phyloP scores from a whole-genome alignment of 768 basidiomycete genomes.

The Podaxis sp. region DNA sequence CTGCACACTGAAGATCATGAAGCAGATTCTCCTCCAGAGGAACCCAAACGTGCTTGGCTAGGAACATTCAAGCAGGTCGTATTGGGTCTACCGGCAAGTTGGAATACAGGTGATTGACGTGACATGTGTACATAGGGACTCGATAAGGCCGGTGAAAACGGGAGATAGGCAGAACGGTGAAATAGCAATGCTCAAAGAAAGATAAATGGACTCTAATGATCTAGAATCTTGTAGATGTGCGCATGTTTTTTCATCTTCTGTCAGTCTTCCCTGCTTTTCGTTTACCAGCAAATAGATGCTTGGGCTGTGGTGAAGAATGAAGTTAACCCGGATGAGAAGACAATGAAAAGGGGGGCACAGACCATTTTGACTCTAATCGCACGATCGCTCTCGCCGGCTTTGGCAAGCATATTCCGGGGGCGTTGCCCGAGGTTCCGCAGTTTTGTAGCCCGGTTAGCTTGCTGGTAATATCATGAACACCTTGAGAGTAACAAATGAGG shows the following conservation, averaged over 20 bases:
- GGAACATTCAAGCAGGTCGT: no score
- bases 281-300: constrained; percentile 84
- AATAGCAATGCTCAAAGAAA: no score
- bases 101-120: no score
- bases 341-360: constrained; percentile 21
- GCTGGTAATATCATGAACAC: constrained; percentile 40
- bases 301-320: constrained; percentile 51
- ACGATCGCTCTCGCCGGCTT: constrained; percentile 89
- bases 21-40: no score
- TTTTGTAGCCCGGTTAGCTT: constrained; percentile 77
- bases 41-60: no score
- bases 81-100: no score
- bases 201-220: no score
- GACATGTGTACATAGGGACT: no score
- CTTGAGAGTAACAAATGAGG: not conserved
- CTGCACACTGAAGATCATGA: no score
- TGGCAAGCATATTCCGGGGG: constrained; percentile 82
- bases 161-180: no score
- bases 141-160: no score
- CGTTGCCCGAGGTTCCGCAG: constrained; percentile 88
- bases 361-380: constrained; percentile 84
- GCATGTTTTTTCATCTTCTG: constrained; percentile 49
- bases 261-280: constrained; percentile 82
- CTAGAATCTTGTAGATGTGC: no score
- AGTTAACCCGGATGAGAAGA: constrained; percentile 14